Conservation (phyloP, 768 basidiomycete species). For the Ramaria rubella region DNA sequence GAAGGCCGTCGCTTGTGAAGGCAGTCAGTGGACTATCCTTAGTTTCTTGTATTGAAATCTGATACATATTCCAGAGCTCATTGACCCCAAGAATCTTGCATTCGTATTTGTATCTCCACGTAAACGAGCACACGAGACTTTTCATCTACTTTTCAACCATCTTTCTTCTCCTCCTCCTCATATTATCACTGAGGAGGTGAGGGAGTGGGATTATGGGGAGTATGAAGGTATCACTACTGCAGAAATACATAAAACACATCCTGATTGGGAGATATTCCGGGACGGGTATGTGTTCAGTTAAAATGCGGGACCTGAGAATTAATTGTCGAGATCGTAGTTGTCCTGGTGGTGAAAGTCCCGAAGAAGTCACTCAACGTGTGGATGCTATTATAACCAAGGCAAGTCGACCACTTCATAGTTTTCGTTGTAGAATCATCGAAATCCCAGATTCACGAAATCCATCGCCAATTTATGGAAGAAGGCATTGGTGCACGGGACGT, state of each 20-base stretch:
- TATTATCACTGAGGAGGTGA: constrained; percentile 54
- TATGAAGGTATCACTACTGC: constrained; percentile 78
- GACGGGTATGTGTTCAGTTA: constrained; percentile 57
- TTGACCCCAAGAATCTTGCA: constrained; percentile 75
- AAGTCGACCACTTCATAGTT: not conserved
- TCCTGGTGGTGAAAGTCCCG: constrained; percentile 78
- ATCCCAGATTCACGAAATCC: constrained; percentile 64
- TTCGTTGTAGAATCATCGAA: constrained; percentile 2
- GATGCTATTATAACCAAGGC: constrained; percentile 73
- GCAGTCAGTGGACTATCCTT: constrained; percentile 38
- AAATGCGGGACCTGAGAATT: not conserved
- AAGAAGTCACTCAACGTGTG: constrained; percentile 73
- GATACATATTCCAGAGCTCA: constrained; percentile 40
- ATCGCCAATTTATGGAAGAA: constrained; percentile 62
- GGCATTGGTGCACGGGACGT: constrained; percentile 67
- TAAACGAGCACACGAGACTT: constrained; percentile 76
- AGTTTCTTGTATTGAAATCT: not conserved
- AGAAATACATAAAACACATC: constrained; percentile 62
- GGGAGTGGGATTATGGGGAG: constrained; percentile 90
- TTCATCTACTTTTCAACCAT: constrained; percentile 67
- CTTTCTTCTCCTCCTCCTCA: constrained; percentile 42
- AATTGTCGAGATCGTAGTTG: constrained; percentile 44
- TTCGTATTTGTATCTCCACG: constrained; percentile 83
- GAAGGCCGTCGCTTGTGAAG: constrained; percentile 61
- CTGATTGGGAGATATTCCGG: constrained; percentile 76